Evolutionary conservation across 2,329 filamentous ascomycete genomes (phyloP).

Genomic region (Microcera coccophila): DNA sequence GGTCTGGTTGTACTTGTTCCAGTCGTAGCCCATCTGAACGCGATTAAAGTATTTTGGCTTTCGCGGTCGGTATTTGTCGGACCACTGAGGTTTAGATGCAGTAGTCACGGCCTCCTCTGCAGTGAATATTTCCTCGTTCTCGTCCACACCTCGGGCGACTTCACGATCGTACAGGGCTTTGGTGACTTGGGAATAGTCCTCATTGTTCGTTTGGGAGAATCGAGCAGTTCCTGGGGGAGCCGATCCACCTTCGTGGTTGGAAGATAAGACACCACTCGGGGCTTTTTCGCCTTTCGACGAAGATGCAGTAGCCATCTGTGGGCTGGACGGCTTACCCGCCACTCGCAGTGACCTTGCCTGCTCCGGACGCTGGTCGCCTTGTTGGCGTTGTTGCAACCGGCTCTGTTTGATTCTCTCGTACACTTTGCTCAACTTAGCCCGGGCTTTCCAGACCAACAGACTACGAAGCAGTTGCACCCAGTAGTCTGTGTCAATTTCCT

Average conservation of each 20-base stretch:
- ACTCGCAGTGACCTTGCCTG: slow-evolving; percentile 46
- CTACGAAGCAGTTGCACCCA: slow-evolving; percentile 91
- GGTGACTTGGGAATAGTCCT: slow-evolving; percentile 82
- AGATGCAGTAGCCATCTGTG: slow-evolving; percentile 5
- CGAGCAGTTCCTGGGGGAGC: slow-evolving; percentile 58
- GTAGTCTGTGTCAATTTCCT: slow-evolving; percentile 93
- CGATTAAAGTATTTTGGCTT: slow-evolving; percentile 98
- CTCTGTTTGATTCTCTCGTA: slow-evolving; percentile 71
- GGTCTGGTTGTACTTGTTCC: slow-evolving; percentile 99
- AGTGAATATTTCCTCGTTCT: slow-evolving; percentile 94
- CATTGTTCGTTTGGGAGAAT: slow-evolving; percentile 65
- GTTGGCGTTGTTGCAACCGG: slow-evolving; percentile 62
- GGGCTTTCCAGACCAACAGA: slow-evolving; percentile 86
- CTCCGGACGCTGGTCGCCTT: slow-evolving; percentile 55
- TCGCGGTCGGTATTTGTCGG: slow-evolving; percentile 77
- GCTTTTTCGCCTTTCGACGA: slow-evolving; percentile 5
- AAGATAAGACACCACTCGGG: slow-evolving; percentile 15
- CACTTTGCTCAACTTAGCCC: slow-evolving; percentile 74
- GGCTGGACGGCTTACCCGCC: slow-evolving; percentile 4
- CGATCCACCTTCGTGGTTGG: slow-evolving; percentile 29
- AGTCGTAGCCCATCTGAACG: slow-evolving; percentile 98
- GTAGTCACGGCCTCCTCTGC: slow-evolving; percentile 73
- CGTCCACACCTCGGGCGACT: slow-evolving; percentile 82
- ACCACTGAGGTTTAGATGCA: slow-evolving; percentile 68
- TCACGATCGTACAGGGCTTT: slow-evolving; percentile 89